Conservation (phyloP, 179 eudicot species). For the Patellifolia procumbens region DNA sequence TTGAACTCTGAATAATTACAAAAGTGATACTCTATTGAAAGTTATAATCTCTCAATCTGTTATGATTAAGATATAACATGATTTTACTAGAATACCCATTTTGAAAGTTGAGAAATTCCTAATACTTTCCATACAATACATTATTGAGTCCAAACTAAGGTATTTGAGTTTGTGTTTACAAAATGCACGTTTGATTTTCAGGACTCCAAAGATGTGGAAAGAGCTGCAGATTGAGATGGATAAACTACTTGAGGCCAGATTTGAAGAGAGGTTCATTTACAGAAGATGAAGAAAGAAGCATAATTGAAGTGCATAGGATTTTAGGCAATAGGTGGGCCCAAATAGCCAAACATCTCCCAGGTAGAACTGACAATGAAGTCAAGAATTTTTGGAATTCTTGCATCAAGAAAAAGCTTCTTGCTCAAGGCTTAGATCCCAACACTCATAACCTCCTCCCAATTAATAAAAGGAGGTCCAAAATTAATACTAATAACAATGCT, state of each 20-base stretch:
- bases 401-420: slow-evolving; percentile 82
- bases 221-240: slow-evolving; percentile 85
- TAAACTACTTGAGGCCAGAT: slow-evolving; percentile 82
- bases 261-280: slow-evolving; percentile 72
- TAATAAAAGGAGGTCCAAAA: slow-evolving; percentile 25
- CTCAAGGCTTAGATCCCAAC: slow-evolving; percentile 81
- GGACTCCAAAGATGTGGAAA: slow-evolving; percentile 83
- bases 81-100: too few species aligned
- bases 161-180: background rate
- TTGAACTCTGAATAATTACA: too few species aligned
- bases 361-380: slow-evolving; percentile 84
- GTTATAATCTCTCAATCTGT: too few species aligned
- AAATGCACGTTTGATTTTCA: slow-evolving; percentile 18
- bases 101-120: too few species aligned
- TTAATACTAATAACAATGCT: slow-evolving; percentile 4
- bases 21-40: too few species aligned
- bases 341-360: slow-evolving; percentile 82
- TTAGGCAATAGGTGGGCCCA: slow-evolving; percentile 90
- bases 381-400: slow-evolving; percentile 92
- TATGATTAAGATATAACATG: too few species aligned
- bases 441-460: slow-evolving; percentile 71
- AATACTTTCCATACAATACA: background rate
- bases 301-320: slow-evolving; percentile 76
- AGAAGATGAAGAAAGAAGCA: slow-evolving; percentile 71
- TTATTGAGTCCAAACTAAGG: background rate